A percentile compares a stretch with the other conserved stretches of the same genome.
Evolutionary conservation across 2,329 filamentous ascomycete species (phyloP).

Genomic region (Ampelomyces quisqualis): DNA sequence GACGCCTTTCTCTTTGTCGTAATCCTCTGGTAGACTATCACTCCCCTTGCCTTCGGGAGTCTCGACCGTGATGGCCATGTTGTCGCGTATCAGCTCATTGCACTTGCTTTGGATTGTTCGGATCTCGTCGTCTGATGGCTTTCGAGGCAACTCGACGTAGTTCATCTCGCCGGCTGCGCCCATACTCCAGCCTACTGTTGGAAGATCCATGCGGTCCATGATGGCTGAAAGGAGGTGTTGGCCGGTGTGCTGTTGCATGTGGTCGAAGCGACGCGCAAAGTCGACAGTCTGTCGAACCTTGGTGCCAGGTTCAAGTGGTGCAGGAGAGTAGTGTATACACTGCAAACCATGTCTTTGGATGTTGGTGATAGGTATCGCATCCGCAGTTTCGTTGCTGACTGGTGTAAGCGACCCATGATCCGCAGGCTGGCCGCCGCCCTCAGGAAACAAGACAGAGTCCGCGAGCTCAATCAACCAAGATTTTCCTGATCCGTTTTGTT

Average conservation of each 20-base stretch:
- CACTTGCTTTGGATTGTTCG: constrained; percentile 29
- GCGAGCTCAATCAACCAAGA: constrained; percentile 35
- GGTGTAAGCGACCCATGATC: constrained; percentile 34
- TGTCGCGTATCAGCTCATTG: constrained; percentile 31
- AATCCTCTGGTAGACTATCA: constrained; percentile 33
- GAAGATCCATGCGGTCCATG: constrained; percentile 34
- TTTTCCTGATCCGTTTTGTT: constrained; percentile 12
- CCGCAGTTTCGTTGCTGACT: constrained; percentile 12
- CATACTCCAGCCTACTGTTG: constrained; percentile 38
- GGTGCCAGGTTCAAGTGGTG: constrained; percentile 78
- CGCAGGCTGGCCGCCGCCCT: constrained; percentile 38
- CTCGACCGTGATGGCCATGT: constrained; percentile 33
- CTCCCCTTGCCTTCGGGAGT: constrained; percentile 30
- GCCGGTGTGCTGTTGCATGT: constrained; percentile 42
- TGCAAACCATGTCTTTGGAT: constrained; percentile 54
- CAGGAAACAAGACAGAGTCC: constrained; percentile 38
- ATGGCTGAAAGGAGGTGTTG: constrained; percentile 39
- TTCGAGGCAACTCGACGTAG: constrained; percentile 35
- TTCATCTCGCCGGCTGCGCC: constrained; percentile 38
- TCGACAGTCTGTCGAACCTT: constrained; percentile 32
- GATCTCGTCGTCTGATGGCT: constrained; percentile 30
- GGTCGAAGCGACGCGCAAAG: constrained; percentile 35
- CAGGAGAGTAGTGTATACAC: constrained; percentile 74
- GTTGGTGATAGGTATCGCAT: constrained; percentile 29
- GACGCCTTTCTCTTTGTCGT: constrained; percentile 36